phyloP scores from a whole-genome alignment of 805 yeast species.

The Danielia reshetovae region DNA sequence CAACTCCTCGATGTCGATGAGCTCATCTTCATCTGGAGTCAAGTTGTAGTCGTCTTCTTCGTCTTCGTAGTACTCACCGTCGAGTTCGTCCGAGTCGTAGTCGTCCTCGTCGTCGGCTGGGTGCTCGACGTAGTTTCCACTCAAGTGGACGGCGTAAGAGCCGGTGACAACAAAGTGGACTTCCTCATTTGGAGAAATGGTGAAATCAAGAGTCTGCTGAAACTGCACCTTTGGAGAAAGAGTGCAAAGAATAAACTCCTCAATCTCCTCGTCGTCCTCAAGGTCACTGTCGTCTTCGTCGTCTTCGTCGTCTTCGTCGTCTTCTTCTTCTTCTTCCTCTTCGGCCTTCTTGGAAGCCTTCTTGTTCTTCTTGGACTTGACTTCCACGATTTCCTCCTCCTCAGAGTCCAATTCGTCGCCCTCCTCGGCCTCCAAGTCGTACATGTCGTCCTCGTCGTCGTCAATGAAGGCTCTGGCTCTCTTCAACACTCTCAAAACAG shows the following conservation, averaged over 20 bases:
- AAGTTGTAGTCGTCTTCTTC: slow-evolving; percentile 57
- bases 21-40: slow-evolving; percentile 76
- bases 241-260: slow-evolving; percentile 84
- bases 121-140: slow-evolving; percentile 95
- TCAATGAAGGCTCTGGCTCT: slow-evolving; percentile 45
- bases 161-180: slow-evolving; percentile 94
- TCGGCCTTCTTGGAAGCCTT: slow-evolving; percentile 26
- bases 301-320: slow-evolving; percentile 45
- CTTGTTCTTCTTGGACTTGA: slow-evolving; percentile 17
- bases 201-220: slow-evolving; percentile 89
- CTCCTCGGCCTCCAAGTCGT: slow-evolving; percentile 41
- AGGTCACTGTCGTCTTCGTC: slow-evolving; percentile 56
- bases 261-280: slow-evolving; percentile 70
- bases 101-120: slow-evolving; percentile 76
- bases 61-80: slow-evolving; percentile 42
- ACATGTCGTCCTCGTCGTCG: slow-evolving; percentile 42
- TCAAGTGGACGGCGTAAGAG: slow-evolving; percentile 85
- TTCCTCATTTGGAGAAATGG: slow-evolving; percentile 91
- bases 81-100: slow-evolving; percentile 13
- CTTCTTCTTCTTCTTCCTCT: slow-evolving; percentile 51
- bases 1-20: slow-evolving; percentile 55
- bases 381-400: slow-evolving; percentile 37
- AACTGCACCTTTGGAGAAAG: slow-evolving; percentile 77
- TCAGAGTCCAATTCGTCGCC: slow-evolving; percentile 44
- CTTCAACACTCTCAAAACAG: slow-evolving; percentile 86